Percentiles rank a stretch among this genome's conserved stretches.
Conservation (phyloP, 257 asterid species). For the Nicotiana knightiana region DNA sequence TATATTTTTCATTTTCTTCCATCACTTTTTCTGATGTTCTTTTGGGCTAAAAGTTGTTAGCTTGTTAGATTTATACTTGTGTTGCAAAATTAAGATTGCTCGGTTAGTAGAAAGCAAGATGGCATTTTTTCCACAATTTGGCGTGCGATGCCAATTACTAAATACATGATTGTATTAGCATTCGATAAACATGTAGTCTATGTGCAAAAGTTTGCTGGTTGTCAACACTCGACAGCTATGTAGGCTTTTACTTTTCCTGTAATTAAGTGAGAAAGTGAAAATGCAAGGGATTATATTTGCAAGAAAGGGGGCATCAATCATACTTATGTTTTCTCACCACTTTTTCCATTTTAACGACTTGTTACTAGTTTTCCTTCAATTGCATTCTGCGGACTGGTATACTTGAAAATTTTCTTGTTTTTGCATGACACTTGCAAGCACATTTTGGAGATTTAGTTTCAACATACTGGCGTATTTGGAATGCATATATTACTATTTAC, state of each 20-base stretch:
- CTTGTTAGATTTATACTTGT: slow-evolving; percentile 1
- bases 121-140: neutral
- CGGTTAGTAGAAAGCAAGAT: neutral
- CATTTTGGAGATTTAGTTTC: no score
- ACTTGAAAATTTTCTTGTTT: neutral
- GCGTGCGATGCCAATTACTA: neutral
- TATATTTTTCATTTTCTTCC: neutral
- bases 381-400: neutral
- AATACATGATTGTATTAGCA: neutral
- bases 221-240: neutral
- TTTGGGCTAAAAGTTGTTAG: slow-evolving; percentile 6
- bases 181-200: neutral
- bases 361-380: neutral
- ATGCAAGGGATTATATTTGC: neutral
- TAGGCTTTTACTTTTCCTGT: neutral
- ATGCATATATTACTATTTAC: no score
- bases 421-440: no score
- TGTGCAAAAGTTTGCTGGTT: neutral
- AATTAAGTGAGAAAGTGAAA: neutral
- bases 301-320: neutral
- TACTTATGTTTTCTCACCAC: neutral
- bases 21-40: neutral
- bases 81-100: neutral
- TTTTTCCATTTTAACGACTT: neutral
- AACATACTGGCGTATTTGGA: no score